Base-by-base conservation (phyloP, 1,139 yeast genomes). In the Tardiomyces digboiensis region DNA sequence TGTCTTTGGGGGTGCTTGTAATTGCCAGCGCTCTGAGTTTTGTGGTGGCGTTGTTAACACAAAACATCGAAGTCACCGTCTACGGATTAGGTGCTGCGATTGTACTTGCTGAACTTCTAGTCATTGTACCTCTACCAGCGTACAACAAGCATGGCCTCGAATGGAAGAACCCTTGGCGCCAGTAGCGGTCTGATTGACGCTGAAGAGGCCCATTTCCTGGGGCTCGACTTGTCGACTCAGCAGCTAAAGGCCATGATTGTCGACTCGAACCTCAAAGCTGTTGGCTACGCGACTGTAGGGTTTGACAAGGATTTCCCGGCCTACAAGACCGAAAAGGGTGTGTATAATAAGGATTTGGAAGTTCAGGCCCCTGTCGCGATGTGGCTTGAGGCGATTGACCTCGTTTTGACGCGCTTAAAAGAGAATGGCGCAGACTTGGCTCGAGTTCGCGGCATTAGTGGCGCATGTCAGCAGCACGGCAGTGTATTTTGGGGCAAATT, bases 381-480 rank as follows among this genome's bases (percentile, higher is more conserved):
- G 88, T 88, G 95, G 95, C 68, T 88, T 38, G 95, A 84, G 51
- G 87, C 96, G 0, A 57, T 88, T 33, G 93, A 88, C 57, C 58
- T 75, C 47, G 65, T 85, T 2, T 72, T 88, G 47, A 60, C 56
- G n/a, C 59, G 71, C 45, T 76, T 86, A 80, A 66, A 69, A 48
- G 42, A 57, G 19, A 39, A 18, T 7, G 16, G n/a, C 18, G 36
- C 21, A 12, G 19, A 82, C 3, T 76, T 88, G 56, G 56, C 64
- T 2, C 58, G 65, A 40, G 88, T 88, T n/a, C 67, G 55, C 38
- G 89, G 86, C 1, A 73, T 88, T 42, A 75, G 85, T 44, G 97
- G 97, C 0, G 86, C 95, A 0, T 83, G 94, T 44, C 96, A 88
- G 64, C 97, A 88, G 57, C 97, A 88, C 57, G 97, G 95, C 0